Evolutionary conservation across 2,329 filamentous ascomycete species (phyloP).

Genomic region (Penicillium sp.): DNA sequence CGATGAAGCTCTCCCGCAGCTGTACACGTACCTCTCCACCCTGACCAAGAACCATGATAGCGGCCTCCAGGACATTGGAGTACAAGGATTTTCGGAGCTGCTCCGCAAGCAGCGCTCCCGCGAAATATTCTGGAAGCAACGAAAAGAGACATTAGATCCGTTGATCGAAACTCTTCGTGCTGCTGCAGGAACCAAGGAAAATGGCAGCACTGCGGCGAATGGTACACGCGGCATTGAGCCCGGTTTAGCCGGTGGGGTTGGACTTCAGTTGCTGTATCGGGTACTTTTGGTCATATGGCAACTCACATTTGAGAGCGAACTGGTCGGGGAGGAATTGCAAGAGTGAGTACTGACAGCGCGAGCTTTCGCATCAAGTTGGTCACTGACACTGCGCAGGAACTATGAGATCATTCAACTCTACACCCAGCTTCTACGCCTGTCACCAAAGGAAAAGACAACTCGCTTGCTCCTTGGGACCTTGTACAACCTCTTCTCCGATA

Average conservation of each 20-base stretch:
- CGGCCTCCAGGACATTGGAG: slow-evolving; percentile 89
- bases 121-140: slow-evolving; percentile 83
- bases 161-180: slow-evolving; percentile 72
- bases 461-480: slow-evolving; percentile 84
- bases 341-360: too few species aligned
- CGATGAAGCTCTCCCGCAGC: slow-evolving; percentile 68
- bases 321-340: slow-evolving; percentile 73
- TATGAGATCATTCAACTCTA: slow-evolving; percentile 89
- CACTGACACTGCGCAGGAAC: slow-evolving; percentile 53
- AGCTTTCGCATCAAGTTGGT: too few species aligned
- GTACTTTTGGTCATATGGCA: slow-evolving; percentile 93
- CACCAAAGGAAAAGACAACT: slow-evolving; percentile 97
- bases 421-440: slow-evolving; percentile 83
- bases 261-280: slow-evolving; percentile 88
- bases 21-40: slow-evolving; percentile 79
- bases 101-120: slow-evolving; percentile 69
- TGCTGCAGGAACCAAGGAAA: slow-evolving; percentile 68
- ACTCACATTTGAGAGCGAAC: slow-evolving; percentile 75
- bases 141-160: slow-evolving; percentile 75
- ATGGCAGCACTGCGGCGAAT: slow-evolving; percentile 55
- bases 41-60: slow-evolving; percentile 80
- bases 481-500: slow-evolving; percentile 74
- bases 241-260: slow-evolving; percentile 66
- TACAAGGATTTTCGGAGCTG: slow-evolving; percentile 81
- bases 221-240: slow-evolving; percentile 61